Evolutionary conservation across 495 filamentous ascomycete species (phyloP).

Genomic region (Hypoxylon intermedium): DNA sequence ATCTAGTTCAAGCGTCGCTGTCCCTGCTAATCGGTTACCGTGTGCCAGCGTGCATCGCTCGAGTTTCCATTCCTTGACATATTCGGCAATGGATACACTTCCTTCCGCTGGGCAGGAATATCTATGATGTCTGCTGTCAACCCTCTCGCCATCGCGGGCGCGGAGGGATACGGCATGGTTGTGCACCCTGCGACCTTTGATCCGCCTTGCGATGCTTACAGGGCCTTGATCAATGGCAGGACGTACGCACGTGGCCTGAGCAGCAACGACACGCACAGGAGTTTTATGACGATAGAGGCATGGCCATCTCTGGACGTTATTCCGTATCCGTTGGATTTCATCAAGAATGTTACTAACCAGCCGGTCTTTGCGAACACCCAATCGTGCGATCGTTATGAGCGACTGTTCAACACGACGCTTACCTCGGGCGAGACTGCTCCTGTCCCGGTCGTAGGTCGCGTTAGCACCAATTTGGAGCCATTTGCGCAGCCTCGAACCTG

Average conservation of each 20-base stretch:
- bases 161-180: conserved; percentile 47
- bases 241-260: conserved; percentile 38
- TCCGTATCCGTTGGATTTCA: conserved; percentile 47
- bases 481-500: conserved; percentile 28
- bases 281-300: conserved; percentile 38
- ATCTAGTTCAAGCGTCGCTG: no score
- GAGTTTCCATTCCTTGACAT: conserved; percentile 56
- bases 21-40: no score
- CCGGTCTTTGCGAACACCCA: conserved; percentile 48
- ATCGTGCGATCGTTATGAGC: conserved; percentile 50
- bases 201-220: conserved; percentile 50
- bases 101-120: conserved; percentile 51
- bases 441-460: conserved; percentile 37
- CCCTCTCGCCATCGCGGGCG: conserved; percentile 45
- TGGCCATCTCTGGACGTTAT: conserved; percentile 1
- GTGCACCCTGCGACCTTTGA: conserved; percentile 48
- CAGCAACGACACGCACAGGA: conserved; percentile 25
- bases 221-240: conserved; percentile 31
- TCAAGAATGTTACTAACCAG: conserved; percentile 54
- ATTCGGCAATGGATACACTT: conserved; percentile 44
- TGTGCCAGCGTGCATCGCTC: conserved; percentile 50
- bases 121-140: conserved; percentile 48
- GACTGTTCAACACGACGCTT: conserved; percentile 51
- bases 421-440: conserved; percentile 42
- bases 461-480: conserved; percentile 41